Base-by-base conservation (phyloP, 805 yeast genomes). In the Candida bentonensis region DNA sequence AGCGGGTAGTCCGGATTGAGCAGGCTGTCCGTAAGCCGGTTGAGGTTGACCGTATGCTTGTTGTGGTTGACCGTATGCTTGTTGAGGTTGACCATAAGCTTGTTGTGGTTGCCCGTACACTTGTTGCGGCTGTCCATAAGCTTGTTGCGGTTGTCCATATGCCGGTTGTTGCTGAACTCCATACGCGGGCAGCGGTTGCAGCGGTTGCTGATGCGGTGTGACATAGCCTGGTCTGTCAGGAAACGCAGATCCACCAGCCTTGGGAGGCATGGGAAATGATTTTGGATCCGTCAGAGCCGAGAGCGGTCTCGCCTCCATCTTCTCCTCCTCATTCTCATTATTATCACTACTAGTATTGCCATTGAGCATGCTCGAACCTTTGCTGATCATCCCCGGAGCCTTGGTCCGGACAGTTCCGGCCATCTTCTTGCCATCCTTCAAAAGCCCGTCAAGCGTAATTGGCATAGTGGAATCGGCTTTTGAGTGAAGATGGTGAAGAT, bases 221-320 rank as follows among this genome's bases (percentile, higher is more conserved):
- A 13, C 17, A 13, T 25, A 25, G 27, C 27, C 27, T n/a, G 36
- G 20, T 15, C n/a, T 11, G 20, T 30, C 36, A 30, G 36, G 36
- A 15, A 11, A 30, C 17, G 36, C 36, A 30, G 36, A 15, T 5
- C 11, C 36, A 11, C 36, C 36, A 11, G 36, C 36, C 42, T 53
- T 59, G 0, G 79, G 79, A 1, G 75, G 75, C 9, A 69, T 61
- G 2, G 74, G 73, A 44, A 68, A 60, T 7, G 65, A 43, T 11
- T 47, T 50, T 20, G 70, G 61, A 43, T 64, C 63, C 26, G 48
- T 56, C 40, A 62, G 45, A 3, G 63, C 48, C n/a, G 55, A 39
- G 49, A 62, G 33, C 15, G 66, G 58, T 22, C 60, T 39, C n/a
- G 57, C 55, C 21, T 3, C 22, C 36, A 52, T 45, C 3, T 23